Conservation (phyloP, 176 grass and related monocot species). For the Aegilops speltoides region DNA sequence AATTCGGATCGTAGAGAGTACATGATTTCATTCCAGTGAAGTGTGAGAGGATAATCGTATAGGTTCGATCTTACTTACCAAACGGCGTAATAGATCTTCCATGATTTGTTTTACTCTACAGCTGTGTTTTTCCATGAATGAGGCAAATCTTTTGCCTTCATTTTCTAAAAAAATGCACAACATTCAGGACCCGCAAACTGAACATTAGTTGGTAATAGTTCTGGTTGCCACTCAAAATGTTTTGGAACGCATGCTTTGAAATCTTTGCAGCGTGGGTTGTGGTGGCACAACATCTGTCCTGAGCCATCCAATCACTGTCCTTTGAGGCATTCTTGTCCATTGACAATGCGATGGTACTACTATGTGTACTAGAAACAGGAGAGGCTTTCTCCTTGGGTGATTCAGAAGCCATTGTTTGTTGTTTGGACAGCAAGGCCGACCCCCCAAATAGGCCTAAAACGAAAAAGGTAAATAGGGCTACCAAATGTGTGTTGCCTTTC, state of each 20-base stretch:
- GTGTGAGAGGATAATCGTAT: not conserved
- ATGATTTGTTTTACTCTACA: not conserved
- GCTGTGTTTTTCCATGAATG: too few species aligned
- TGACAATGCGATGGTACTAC: slow-evolving; percentile 33
- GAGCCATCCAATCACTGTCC: slow-evolving; percentile 49
- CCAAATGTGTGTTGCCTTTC: not conserved
- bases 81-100: not conserved
- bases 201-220: not conserved
- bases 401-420: slow-evolving; percentile 36
- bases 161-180: not conserved
- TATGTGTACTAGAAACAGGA: slow-evolving; percentile 16
- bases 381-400: slow-evolving; percentile 5
- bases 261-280: slow-evolving; percentile 30
- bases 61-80: not conserved
- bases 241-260: not conserved
- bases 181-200: not conserved
- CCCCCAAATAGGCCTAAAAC: slow-evolving; percentile 34
- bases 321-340: slow-evolving; percentile 41
- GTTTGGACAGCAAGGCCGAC: slow-evolving; percentile 31
- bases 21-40: not conserved
- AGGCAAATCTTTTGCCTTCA: too few species aligned
- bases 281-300: slow-evolving; percentile 29
- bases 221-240: not conserved
- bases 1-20: too few species aligned
- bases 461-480: slow-evolving; percentile 37